Evolutionary conservation across 2,329 filamentous ascomycete species (phyloP).

Genomic region (Hymenoscyphus scutula): DNA sequence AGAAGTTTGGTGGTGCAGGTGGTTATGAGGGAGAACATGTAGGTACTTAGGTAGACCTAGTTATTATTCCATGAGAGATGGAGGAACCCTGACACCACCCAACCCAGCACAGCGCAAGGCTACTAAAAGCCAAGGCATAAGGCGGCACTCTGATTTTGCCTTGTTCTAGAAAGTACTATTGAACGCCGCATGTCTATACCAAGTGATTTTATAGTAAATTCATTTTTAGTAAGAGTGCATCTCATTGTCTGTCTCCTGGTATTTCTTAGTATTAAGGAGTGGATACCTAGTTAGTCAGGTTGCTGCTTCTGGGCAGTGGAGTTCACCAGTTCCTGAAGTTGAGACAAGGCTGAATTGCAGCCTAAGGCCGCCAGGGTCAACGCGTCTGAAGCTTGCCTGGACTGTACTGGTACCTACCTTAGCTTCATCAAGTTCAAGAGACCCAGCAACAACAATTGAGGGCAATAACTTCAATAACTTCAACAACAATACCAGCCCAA

Average conservation of each 20-base stretch:
- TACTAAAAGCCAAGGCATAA: neutral
- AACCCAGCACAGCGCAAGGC: neutral
- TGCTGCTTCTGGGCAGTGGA: too few relatives aligned
- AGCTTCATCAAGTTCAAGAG: neutral
- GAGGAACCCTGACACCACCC: neutral
- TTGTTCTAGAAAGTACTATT: too few relatives aligned
- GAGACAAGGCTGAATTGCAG: neutral
- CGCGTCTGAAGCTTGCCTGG: conserved; percentile 17
- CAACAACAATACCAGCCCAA: too few relatives aligned
- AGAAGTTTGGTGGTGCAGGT: neutral
- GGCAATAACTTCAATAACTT: conserved; percentile 20
- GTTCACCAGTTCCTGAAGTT: neutral
- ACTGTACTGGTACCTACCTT: too few relatives aligned
- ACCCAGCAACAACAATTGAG: conserved; percentile 14
- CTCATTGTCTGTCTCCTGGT: too few relatives aligned
- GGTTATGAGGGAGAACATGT: neutral
- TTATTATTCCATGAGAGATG: neutral
- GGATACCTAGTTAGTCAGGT: too few relatives aligned
- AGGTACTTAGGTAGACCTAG: too few relatives aligned
- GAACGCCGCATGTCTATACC: too few relatives aligned
- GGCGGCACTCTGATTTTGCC: neutral
- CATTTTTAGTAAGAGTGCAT: too few relatives aligned
- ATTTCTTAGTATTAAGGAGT: too few relatives aligned
- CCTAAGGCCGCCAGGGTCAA: neutral
- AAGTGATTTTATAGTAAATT: too few relatives aligned